Percentiles rank a stretch among this genome's conserved stretches.
These are phyloP conservation scores for Verbena officinalis DNA, from an alignment of 257 asterid genomes.

Conservation along the genomic window DNA sequence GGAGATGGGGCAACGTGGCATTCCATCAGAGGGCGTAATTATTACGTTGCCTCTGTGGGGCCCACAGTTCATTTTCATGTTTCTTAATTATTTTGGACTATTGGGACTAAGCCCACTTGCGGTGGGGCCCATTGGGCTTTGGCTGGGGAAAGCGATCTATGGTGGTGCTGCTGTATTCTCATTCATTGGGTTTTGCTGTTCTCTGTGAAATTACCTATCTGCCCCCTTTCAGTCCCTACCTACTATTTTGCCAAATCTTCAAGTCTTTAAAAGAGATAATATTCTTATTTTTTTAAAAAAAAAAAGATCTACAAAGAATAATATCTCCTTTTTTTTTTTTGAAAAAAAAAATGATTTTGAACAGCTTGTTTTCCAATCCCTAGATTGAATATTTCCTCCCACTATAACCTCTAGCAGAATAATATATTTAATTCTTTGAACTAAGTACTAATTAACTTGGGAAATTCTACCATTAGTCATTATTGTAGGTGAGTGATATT, in stretches of 20 bases:
- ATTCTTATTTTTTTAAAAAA: conserved; percentile 17
- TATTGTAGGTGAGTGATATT: too few species aligned
- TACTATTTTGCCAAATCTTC: neutral
- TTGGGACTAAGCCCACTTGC: conserved; percentile 11
- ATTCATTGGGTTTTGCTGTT: conserved; percentile 6
- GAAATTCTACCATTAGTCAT: too few species aligned
- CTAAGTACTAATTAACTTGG: neutral
- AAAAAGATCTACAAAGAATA: too few species aligned
- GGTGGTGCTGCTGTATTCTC: conserved; percentile 20
- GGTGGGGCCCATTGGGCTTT: conserved; percentile 23
- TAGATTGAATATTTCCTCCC: neutral
- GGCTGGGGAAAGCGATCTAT: conserved; percentile 3
- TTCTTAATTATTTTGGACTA: conserved; percentile 29
- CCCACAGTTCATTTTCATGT: neutral
- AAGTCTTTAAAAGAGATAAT: conserved; percentile 27
- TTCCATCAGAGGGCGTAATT: neutral
- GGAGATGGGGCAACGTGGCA: conserved; percentile 35
- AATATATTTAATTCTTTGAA: neutral
- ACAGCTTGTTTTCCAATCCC: neutral
- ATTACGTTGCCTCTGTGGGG: conserved; percentile 20
- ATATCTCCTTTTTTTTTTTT: neutral
- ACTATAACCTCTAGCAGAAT: neutral
- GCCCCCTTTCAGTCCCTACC: conserved; percentile 9
- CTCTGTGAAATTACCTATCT: conserved; percentile 12
- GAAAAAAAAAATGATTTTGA: conserved; percentile 4